Base-by-base conservation (phyloP, 1,139 yeast species). In the Magnusiomyces clavatus region DNA sequence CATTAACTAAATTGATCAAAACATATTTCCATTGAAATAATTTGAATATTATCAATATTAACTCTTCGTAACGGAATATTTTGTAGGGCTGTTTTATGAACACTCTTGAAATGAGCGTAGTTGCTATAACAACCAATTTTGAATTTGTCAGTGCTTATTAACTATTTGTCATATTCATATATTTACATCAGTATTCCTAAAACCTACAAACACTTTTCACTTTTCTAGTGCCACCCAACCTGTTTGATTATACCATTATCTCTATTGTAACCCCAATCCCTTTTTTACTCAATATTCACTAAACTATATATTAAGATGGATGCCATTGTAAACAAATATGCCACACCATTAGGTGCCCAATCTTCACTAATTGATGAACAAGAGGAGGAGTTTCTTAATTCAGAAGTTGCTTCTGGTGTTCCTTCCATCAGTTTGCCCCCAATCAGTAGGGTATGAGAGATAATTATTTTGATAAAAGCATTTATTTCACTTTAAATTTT, bases 381-480 rank as follows among this genome's bases (percentile, higher is more conserved):
- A 14, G 51, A 41, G 17, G 35, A 38, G 14, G 50, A 47, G 39
- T 48, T 48, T 20, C 43, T 48, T 42, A 45, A 38, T 24, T 31
- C 52, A 12, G 43, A 53, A 14, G 37, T 49, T 36, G 54, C 54
- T 35, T 38, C 58, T 3, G 53, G 61, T 41, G 55, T 90, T 0
- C 96, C 96, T 39, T 67, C 80, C 20, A 75, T 87, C 59, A 70
- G 83, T 52, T 71, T 87, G 67, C 95, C 96, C 29, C 95, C 95
- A 56, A 86, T 87, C 59, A 78, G 90, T 48, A 85, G 84, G 58
- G 66, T 63, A 61, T 29, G 63, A 54, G 34, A 16, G 19, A 8
- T 36, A 13, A 29, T 17, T 10, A 20, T 41, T 6, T n/a, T 5
- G 16, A 37, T 37, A 37, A 6, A 4, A 13, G 3, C 5, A 5